Percentiles rank a stretch among this genome's conserved stretches.
Evolutionary conservation across 2,329 filamentous ascomycete genomes (phyloP).

Genomic region (Dryadomyces quercus-mongolicae): DNA sequence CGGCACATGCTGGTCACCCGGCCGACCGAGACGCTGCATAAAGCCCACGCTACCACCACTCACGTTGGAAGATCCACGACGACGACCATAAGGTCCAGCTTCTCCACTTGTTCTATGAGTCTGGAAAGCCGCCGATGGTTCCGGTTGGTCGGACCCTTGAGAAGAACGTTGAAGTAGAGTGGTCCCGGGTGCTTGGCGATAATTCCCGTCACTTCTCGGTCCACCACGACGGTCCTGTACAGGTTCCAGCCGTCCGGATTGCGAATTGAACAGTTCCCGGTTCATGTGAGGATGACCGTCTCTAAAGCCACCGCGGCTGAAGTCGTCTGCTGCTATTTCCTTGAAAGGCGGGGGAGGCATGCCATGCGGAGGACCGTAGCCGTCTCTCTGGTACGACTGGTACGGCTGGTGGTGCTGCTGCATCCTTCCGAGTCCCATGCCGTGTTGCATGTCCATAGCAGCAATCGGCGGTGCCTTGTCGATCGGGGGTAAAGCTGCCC

Average conservation of each 20-base stretch:
- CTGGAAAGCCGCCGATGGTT: constrained; percentile 80
- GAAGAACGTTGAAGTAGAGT: constrained; percentile 65
- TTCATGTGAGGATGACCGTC: constrained; percentile 52
- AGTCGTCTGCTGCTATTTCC: constrained; percentile 90
- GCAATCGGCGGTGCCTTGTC: constrained; percentile 64
- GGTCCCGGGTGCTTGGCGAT: constrained; percentile 45
- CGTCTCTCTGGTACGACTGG: constrained; percentile 31
- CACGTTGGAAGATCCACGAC: constrained; percentile 81
- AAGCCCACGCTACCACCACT: constrained; percentile 72
- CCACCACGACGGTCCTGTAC: constrained; percentile 67
- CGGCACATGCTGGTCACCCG: constrained; percentile 27
- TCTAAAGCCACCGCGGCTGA: constrained; percentile 71
- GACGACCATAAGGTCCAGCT: constrained; percentile 55
- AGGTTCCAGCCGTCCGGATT: constrained; percentile 85
- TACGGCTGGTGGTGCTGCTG: constrained; percentile 5
- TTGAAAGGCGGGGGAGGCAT: constrained; percentile 44
- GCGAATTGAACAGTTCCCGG: constrained; percentile 85
- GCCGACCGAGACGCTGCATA: constrained; percentile 41
- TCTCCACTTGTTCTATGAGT: constrained; percentile 58
- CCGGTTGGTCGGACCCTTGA: constrained; percentile 48
- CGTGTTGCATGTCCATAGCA: constrained; percentile 37
- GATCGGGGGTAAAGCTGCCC: constrained; percentile 76
- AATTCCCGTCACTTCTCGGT: constrained; percentile 51
- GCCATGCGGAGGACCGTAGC: constrained; percentile 23
- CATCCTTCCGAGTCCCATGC: neutral